Percentiles rank a stretch among this genome's conserved stretches.
phyloP scores from a whole-genome alignment of 208 protist genomes.

The Leishmania lainsoni region DNA sequence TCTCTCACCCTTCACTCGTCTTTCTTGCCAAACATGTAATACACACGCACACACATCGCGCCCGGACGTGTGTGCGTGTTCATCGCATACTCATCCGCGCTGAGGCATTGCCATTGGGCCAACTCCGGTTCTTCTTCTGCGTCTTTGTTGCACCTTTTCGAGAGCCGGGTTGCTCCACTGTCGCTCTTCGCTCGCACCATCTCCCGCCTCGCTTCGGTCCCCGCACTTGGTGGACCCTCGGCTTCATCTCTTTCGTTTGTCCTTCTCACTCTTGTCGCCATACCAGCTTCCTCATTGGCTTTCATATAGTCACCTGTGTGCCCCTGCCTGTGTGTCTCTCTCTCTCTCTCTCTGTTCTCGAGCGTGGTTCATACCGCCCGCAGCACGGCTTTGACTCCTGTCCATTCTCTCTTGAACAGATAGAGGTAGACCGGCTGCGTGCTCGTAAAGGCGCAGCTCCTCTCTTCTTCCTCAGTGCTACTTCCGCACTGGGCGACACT shows the following conservation, averaged over 20 bases:
- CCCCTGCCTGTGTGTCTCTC: not conserved
- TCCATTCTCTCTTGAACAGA: not conserved
- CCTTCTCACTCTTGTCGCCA: slow-evolving; percentile 1
- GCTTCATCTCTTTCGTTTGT: not conserved
- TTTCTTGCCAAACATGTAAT: not conserved
- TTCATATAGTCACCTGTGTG: slow-evolving; percentile 3
- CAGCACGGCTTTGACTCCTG: not conserved
- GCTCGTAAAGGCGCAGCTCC: not conserved
- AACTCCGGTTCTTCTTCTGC: not conserved
- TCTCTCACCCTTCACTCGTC: slow-evolving; percentile 1
- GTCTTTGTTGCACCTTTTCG: not conserved
- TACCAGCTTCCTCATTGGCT: not conserved
- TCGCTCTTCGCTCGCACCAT: not conserved
- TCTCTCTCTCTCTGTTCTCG: slow-evolving; percentile 1
- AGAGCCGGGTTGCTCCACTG: not conserved
- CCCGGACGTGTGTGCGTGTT: not conserved
- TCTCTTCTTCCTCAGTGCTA: not conserved
- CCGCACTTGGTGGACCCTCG: not conserved
- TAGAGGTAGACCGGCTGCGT: not conserved
- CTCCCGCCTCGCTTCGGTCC: not conserved
- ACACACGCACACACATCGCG: not conserved
- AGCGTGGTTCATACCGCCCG: not conserved
- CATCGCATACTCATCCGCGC: not conserved
- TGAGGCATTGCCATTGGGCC: not conserved
- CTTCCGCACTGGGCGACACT: not conserved